These are phyloP conservation scores for Pilasporangium apinafurcum DNA, from an alignment of 352 stramenopile species.

Conservation along the genomic window DNA sequence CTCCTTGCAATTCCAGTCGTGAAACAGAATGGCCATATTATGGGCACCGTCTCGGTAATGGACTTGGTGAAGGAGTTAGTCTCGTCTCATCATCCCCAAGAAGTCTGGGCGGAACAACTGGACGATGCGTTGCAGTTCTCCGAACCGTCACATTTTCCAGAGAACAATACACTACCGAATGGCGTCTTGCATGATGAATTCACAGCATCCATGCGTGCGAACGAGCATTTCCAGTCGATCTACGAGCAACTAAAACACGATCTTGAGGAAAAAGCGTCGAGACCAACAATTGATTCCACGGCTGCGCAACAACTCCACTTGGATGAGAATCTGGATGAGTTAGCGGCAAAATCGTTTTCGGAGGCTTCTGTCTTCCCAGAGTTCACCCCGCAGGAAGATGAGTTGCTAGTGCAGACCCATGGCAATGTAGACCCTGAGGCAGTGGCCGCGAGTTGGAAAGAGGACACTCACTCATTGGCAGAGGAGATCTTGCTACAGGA, in stretches of 20 bases:
- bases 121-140: conserved; percentile 9
- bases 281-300: conserved; percentile 10
- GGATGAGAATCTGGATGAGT: conserved; percentile 35
- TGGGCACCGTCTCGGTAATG: conserved; percentile 25
- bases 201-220: neutral
- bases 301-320: conserved; percentile 16
- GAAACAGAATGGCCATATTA: conserved; percentile 21
- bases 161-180: conserved; percentile 16
- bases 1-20: conserved; percentile 27
- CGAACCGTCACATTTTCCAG: conserved; percentile 24
- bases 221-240: conserved; percentile 10
- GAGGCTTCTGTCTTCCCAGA: conserved; percentile 64
- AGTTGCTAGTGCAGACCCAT: conserved; percentile 27
- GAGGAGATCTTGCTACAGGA: conserved; percentile 2
- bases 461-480: neutral
- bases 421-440: neutral
- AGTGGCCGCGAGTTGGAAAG: neutral
- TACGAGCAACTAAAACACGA: conserved; percentile 17
- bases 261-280: conserved; percentile 6
- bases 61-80: conserved; percentile 31
- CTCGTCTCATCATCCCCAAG: conserved; percentile 1
- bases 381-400: conserved; percentile 49
- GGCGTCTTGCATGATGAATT: conserved; percentile 23
- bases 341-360: conserved; percentile 44
- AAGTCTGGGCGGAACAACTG: neutral